A percentile compares a stretch with the other conserved stretches of the same genome.
Evolutionary conservation across 257 asterid species (phyloP).

Genomic region (Penstemon davidsonii): DNA sequence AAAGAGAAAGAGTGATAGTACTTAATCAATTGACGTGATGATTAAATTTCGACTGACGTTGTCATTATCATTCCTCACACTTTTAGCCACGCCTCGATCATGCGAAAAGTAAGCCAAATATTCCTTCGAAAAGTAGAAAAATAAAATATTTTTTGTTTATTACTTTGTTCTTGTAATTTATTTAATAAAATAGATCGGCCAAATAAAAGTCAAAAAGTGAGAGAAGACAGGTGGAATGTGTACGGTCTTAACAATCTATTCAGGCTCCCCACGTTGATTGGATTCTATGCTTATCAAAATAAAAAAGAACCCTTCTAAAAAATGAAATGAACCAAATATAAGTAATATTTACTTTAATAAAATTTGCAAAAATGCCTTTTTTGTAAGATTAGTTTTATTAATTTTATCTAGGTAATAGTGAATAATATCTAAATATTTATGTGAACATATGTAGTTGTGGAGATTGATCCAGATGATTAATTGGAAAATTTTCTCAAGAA

Average conservation of each 20-base stretch:
- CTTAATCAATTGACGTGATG: constrained; percentile 27
- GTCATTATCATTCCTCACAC: constrained; percentile 41
- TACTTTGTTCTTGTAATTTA: neutral
- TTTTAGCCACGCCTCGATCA: constrained; percentile 60
- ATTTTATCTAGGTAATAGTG: too few relatives aligned
- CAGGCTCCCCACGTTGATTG: constrained; percentile 28
- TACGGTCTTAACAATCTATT: constrained; percentile 25
- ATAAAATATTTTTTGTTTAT: constrained; percentile 10
- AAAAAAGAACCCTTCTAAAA: too few relatives aligned
- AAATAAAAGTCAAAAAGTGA: constrained; percentile 20
- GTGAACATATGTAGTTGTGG: too few relatives aligned
- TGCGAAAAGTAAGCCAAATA: constrained; percentile 26
- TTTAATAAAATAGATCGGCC: too few relatives aligned
- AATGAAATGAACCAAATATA: too few relatives aligned
- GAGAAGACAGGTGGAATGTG: constrained; percentile 26
- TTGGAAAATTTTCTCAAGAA: too few relatives aligned
- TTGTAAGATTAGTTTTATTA: too few relatives aligned
- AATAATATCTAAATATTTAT: too few relatives aligned
- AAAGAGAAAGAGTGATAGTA: neutral
- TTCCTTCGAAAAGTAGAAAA: constrained; percentile 23
- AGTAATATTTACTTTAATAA: too few relatives aligned
- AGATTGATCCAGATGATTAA: too few relatives aligned
- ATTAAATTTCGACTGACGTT: constrained; percentile 38
- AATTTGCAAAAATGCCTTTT: too few relatives aligned
- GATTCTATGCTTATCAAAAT: constrained; percentile 6